phyloP scores from a whole-genome alignment of 495 filamentous ascomycete genomes.

The Xylaria curta region DNA sequence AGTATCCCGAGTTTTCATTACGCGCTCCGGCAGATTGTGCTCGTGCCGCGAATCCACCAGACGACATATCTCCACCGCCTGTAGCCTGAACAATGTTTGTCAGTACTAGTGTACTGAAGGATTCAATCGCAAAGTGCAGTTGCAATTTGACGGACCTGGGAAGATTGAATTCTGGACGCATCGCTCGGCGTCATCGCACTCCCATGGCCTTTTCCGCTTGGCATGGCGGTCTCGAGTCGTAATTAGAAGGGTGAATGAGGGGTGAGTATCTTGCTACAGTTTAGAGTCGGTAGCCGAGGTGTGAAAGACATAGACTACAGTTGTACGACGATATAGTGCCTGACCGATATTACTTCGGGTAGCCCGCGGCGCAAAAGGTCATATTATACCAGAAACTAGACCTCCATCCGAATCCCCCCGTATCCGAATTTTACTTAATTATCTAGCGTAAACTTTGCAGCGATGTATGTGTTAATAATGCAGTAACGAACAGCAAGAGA shows the following conservation, averaged over 20 bases:
- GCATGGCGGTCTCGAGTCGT: not conserved
- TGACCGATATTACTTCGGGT: not conserved
- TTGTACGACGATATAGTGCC: not conserved
- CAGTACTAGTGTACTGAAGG: not conserved
- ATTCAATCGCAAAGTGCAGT: not conserved
- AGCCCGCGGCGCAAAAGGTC: not conserved
- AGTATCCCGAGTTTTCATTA: too few species aligned
- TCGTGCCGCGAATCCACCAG: not conserved
- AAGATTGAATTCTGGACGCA: conserved; percentile 30
- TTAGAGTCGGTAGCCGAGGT: not conserved
- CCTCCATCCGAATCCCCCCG: not conserved
- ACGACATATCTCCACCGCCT: conserved; percentile 30
- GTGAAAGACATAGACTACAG: not conserved
- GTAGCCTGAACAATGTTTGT: conserved; percentile 18
- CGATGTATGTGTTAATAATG: not conserved
- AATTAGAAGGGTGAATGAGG: not conserved
- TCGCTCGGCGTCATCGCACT: conserved; percentile 22
- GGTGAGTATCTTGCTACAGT: not conserved
- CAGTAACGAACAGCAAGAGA: not conserved
- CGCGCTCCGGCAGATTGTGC: too few species aligned
- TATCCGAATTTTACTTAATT: not conserved
- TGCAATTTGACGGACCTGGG: conserved; percentile 26
- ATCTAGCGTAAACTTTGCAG: not conserved
- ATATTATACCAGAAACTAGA: not conserved
- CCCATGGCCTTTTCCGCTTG: not conserved